These are phyloP conservation scores for Zygoascus ofunaensis DNA, from an alignment of 805 yeast genomes.

Conservation along the genomic window DNA sequence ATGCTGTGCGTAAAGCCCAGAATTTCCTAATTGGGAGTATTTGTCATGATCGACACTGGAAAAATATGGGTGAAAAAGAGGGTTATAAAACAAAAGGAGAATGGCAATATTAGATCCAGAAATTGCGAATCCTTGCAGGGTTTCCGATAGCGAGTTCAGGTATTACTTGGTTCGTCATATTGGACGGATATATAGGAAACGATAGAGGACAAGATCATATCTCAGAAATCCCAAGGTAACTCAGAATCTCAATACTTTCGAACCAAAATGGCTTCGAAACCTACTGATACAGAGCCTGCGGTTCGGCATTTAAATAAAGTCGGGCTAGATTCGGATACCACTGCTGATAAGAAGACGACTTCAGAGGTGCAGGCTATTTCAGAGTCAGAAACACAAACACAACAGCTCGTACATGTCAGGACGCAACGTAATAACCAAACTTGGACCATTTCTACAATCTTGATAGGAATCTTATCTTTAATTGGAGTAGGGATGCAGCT, in stretches of 20 bases:
- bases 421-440: neutral
- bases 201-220: no score
- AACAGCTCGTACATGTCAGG: neutral
- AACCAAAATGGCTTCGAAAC: neutral
- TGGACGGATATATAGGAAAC: no score
- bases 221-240: no score
- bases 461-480: conserved; percentile 1
- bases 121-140: no score
- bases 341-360: neutral
- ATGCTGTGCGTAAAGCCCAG: neutral
- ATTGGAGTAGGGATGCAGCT: neutral
- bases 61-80: no score
- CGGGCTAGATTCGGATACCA: neutral
- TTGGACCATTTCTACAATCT: neutral
- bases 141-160: no score
- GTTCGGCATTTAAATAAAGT: neutral
- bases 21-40: neutral
- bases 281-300: neutral
- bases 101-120: no score
- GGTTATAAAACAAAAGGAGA: no score
- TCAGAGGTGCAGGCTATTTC: neutral
- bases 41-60: no score
- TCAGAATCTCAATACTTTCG: no score
- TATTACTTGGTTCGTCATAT: no score
- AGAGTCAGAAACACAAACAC: no score